Evolutionary conservation across 805 yeast genomes (phyloP), one percentile per base, ranked within the genome.

Genomic region (Candida manassasensis): DNA sequence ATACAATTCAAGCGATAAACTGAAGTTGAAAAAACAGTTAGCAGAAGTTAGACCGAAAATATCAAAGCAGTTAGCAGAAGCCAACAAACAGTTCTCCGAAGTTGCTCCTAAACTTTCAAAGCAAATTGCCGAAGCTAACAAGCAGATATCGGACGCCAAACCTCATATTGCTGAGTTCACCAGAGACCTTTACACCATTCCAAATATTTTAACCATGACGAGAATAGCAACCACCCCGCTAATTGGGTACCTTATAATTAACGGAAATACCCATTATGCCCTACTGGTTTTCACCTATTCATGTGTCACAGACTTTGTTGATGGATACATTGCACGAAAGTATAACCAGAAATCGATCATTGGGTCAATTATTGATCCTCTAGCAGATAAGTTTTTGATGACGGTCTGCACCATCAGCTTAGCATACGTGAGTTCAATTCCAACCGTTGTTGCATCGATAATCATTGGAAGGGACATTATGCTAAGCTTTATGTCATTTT

Each of bases 341-440:
- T 90, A 59, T 65, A 79, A 86, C 37, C 66, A 83, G 71, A 74
- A 78, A 49, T 79, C 96, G 1, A 81, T 84, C 1, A 74, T 88
- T 5, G 99, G 99, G 0, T 81, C 96, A 0, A 80, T 93, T 11
- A 66, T 94, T 21, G 99, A 93, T 51, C 99, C 99, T 0, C 70
- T 87, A 63, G 99, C 98, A 0, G 99, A 93, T 55, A 93, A 93
- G 55, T 67, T 84, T 11, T 67, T 93, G 31, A 88, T 93, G 96
- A 73, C 90, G 14, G 77, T 84, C 0, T 77, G 95, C 34, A 89
- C 97, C 0, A 69, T 80, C 0, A 78, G 95, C 35, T 61, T 93
- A 38, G 79, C 90, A 0, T 72, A 79, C 45, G 63, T 80, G 9
- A 71, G 79, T 33, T 67, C 73, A 13, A 81, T 93, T 49, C 97